A percentile compares a stretch with the other conserved stretches of the same genome.
These are phyloP conservation scores for Thermothelomyces thermophilus DNA, from an alignment of 2,329 filamentous ascomycete genomes.

Conservation along the genomic window DNA sequence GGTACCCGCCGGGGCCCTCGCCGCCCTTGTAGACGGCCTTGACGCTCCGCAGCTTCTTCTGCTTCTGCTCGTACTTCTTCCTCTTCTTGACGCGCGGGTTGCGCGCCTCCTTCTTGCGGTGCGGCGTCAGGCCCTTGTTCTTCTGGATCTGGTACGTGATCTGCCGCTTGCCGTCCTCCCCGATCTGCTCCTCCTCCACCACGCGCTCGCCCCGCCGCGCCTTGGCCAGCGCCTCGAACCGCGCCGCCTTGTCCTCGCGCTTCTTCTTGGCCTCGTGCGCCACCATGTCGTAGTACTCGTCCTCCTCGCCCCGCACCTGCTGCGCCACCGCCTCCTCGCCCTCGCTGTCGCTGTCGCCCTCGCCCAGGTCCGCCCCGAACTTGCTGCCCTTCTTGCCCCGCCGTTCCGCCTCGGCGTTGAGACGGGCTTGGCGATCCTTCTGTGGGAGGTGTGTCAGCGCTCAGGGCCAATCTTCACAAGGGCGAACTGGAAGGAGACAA, in stretches of 20 bases:
- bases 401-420: slow-evolving; percentile 83
- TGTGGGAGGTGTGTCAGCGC: slow-evolving; percentile 13
- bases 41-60: slow-evolving; percentile 91
- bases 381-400: slow-evolving; percentile 63
- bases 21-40: slow-evolving; percentile 81
- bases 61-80: slow-evolving; percentile 91
- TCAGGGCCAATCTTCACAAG: no score
- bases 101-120: slow-evolving; percentile 85
- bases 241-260: slow-evolving; percentile 62
- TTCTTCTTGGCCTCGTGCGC: slow-evolving; percentile 63
- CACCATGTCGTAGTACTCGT: slow-evolving; percentile 87
- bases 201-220: slow-evolving; percentile 59
- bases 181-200: slow-evolving; percentile 61
- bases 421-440: slow-evolving; percentile 74
- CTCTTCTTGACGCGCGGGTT: slow-evolving; percentile 98
- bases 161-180: slow-evolving; percentile 80
- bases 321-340: slow-evolving; percentile 54
- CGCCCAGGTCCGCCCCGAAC: slow-evolving; percentile 60
- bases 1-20: slow-evolving; percentile 77
- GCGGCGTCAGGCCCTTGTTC: slow-evolving; percentile 90
- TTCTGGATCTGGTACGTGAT: slow-evolving; percentile 93
- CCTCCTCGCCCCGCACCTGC: slow-evolving; percentile 48
- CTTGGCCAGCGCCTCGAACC: slow-evolving; percentile 48
- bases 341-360: slow-evolving; percentile 59
- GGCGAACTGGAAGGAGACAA: no score